These are phyloP conservation scores for Puccinia horiana DNA, from an alignment of 1,284 basidiomycete species.

Conservation along the genomic window DNA sequence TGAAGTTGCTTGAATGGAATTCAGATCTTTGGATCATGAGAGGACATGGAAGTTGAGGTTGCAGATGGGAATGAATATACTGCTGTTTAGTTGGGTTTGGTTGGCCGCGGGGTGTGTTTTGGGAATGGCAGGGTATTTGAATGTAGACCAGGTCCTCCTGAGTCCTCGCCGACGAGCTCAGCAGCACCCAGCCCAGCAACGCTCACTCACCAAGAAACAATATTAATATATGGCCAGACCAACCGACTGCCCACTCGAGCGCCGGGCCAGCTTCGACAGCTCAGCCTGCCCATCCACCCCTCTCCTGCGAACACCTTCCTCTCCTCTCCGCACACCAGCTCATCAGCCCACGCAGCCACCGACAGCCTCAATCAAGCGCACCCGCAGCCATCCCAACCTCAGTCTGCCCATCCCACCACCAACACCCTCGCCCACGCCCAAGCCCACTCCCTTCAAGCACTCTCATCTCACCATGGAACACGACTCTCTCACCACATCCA, in stretches of 20 bases:
- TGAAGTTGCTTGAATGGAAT: too few relatives aligned
- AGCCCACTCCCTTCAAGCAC: background rate
- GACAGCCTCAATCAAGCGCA: background rate
- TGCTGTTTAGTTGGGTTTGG: too few relatives aligned
- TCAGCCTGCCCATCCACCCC: too few relatives aligned
- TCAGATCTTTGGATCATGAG: too few relatives aligned
- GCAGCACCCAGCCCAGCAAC: too few relatives aligned
- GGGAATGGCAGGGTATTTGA: too few relatives aligned
- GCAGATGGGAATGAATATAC: too few relatives aligned
- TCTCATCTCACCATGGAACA: background rate
- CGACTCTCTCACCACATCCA: background rate
- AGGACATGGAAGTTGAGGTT: too few relatives aligned
- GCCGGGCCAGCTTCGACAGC: slow-evolving; percentile 2
- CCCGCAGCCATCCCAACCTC: background rate
- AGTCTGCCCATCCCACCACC: background rate
- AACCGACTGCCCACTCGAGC: background rate
- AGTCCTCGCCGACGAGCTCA: too few relatives aligned
- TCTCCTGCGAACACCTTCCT: background rate
- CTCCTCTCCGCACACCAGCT: background rate
- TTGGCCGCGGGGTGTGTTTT: too few relatives aligned
- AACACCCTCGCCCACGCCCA: background rate
- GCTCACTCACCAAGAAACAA: too few relatives aligned
- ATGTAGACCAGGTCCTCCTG: too few relatives aligned
- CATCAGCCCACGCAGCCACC: background rate
- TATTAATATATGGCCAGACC: background rate